These are phyloP conservation scores for Fusarium paranaense DNA, from an alignment of 2,329 filamentous ascomycete genomes.

Conservation along the genomic window DNA sequence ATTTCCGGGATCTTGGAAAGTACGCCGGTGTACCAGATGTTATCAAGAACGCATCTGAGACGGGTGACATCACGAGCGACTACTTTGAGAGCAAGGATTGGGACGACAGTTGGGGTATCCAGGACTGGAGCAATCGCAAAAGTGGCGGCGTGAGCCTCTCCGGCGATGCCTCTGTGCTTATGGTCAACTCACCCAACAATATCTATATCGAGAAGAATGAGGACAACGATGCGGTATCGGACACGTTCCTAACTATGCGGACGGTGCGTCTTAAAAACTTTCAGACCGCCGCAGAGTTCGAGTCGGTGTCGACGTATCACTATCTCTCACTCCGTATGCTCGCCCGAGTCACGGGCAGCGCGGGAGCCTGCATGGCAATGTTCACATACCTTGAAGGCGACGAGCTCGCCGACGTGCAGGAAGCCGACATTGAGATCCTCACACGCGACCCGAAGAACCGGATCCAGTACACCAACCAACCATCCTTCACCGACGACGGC, in stretches of 20 bases:
- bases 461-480: conserved; percentile 72
- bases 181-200: conserved; percentile 58
- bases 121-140: conserved; percentile 56
- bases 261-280: conserved; percentile 57
- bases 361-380: conserved; percentile 64
- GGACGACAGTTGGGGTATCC: conserved; percentile 53
- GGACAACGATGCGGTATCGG: conserved; percentile 46
- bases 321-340: conserved; percentile 60
- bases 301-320: conserved; percentile 49
- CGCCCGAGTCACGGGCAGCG: conserved; percentile 59
- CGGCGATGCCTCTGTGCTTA: conserved; percentile 47
- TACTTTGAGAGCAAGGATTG: conserved; percentile 54
- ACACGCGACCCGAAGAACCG: conserved; percentile 57
- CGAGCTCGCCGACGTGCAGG: conserved; percentile 56
- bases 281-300: conserved; percentile 62
- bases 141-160: conserved; percentile 45
- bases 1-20: conserved; percentile 58
- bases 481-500: conserved; percentile 59
- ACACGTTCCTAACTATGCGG: conserved; percentile 61
- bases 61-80: conserved; percentile 48
- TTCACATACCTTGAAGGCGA: conserved; percentile 61
- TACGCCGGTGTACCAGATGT: conserved; percentile 53
- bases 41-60: conserved; percentile 45
- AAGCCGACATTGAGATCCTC: conserved; percentile 65
- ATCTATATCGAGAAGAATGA: conserved; percentile 59